Evolutionary conservation across 805 yeast genomes (phyloP), one percentile per base, ranked within the genome.

Genomic region (Millerago galiae): DNA sequence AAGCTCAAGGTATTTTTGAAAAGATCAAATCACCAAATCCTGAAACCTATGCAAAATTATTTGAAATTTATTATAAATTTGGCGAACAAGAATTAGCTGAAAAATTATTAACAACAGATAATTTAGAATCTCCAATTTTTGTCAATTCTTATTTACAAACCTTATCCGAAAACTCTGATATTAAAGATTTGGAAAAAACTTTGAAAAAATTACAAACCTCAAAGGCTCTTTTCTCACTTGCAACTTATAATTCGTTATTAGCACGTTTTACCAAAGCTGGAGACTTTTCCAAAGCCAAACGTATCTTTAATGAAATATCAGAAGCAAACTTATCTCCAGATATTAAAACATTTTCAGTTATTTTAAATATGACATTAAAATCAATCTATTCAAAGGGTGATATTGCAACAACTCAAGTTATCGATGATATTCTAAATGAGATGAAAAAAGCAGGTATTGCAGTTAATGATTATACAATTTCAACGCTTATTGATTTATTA

Each of bases 341-440:
- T 55, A 67, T 77, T 36, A 77, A 77, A 14, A 81, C 90, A 2
- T 76, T 76, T 60, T 73, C 89, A 4, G 71, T 74, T 29, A 61
- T 81, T 18, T 67, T 81, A 41, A 79, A 81, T 52, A 60, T 71
- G 40, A 66, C 71, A 48, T 67, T 81, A 62, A 77, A 75, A 54
- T 43, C 62, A 29, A 63, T 68, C 28, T 61, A 61, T 32, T 63
- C 62, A n/a, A 65, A 71, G 29, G 77, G 77, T 9, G 57, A 62
- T 44, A 52, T 61, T 2, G 70, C 77, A 8, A 60, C 67, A 29
- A 56, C 59, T 10, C 58, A 62, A n/a, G 49, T 62, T 4, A 60
- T 73, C 18, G 66, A 62, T 10, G 56, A 56, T 7, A 57, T 76
- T 44, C 59, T 79, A 32, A 45, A 55, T 2, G 67, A 67, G 16